Conservation (phyloP, 225 moss, liverwort and hornwort species). For the Anthoceros angustus region DNA sequence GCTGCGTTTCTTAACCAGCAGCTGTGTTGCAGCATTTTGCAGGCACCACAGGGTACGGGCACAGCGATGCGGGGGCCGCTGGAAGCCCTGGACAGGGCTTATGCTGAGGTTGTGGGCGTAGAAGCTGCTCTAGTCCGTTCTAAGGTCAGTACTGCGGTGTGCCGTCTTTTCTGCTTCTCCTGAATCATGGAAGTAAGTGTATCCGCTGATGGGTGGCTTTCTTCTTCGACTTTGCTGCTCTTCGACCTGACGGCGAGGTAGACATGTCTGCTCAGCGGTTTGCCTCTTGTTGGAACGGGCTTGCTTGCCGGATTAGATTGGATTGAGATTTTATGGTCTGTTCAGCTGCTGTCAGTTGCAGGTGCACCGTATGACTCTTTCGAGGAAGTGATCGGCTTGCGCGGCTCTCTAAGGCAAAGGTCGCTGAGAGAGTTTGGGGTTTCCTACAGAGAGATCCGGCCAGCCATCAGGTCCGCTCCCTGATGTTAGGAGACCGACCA, state of each 20-base stretch:
- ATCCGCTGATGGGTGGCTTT: neutral
- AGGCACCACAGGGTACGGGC: conserved; percentile 92
- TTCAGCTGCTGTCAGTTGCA: conserved; percentile 81
- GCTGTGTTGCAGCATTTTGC: conserved; percentile 59
- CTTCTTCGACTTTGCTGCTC: conserved; percentile 37
- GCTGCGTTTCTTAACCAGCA: too few species aligned
- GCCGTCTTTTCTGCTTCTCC: too few species aligned
- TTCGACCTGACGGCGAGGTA: conserved; percentile 90
- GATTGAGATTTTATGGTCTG: neutral
- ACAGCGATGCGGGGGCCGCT: conserved; percentile 80
- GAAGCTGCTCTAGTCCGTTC: conserved; percentile 88
- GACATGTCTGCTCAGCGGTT: neutral
- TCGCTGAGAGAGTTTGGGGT: conserved; percentile 82
- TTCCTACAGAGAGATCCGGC: conserved; percentile 74
- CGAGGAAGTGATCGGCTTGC: conserved; percentile 86
- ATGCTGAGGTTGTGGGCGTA: conserved; percentile 68
- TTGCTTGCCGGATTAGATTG: neutral
- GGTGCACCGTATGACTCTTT: conserved; percentile 88
- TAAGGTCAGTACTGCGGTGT: conserved; percentile 26
- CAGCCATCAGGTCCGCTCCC: conserved; percentile 92
- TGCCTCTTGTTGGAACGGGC: neutral
- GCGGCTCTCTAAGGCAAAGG: conserved; percentile 55
- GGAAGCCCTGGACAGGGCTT: conserved; percentile 72
- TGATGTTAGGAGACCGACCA: conserved; percentile 15
- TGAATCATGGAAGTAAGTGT: neutral